Conservation (phyloP, 768 basidiomycete genomes). For the Suillus subalutaceus region DNA sequence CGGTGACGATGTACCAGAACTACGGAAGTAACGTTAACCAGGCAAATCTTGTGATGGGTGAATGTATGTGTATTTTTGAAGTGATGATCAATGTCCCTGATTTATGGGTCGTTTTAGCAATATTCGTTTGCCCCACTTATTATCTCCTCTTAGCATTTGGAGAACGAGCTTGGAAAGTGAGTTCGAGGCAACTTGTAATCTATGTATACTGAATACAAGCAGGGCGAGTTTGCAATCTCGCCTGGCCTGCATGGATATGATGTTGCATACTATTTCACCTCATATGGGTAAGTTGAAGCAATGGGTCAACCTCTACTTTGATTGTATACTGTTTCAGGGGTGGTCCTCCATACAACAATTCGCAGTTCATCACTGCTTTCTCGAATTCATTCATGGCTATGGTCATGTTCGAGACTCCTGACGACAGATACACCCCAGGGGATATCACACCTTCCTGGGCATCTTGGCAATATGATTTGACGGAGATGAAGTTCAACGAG, state of each 20-base stretch:
- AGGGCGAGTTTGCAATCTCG: slow-evolving; percentile 35
- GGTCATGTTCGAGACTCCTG: no score
- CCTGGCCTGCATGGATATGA: slow-evolving; percentile 37
- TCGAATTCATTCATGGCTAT: no score
- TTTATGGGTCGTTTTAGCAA: slow-evolving; percentile 21
- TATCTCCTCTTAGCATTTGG: slow-evolving; percentile 24
- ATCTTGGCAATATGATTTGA: no score
- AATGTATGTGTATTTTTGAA: slow-evolving; percentile 33
- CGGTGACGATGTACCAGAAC: slow-evolving; percentile 31
- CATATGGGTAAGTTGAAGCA: slow-evolving; percentile 26
- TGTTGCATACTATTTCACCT: slow-evolving; percentile 43
- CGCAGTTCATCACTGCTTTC: no score
- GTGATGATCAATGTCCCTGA: neutral
- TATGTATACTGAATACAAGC: slow-evolving; percentile 17
- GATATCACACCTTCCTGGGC: no score
- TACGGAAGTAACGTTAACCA: slow-evolving; percentile 38
- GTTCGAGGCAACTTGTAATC: slow-evolving; percentile 23
- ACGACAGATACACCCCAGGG: no score
- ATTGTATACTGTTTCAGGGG: neutral
- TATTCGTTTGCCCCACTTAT: slow-evolving; percentile 28
- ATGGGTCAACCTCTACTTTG: neutral
- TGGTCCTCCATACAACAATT: no score
- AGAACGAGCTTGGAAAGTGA: slow-evolving; percentile 28
- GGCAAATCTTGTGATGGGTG: slow-evolving; percentile 41
- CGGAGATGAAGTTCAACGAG: no score